phyloP scores from a whole-genome alignment of 1,284 basidiomycete genomes.

The Ganoderma boninense region DNA sequence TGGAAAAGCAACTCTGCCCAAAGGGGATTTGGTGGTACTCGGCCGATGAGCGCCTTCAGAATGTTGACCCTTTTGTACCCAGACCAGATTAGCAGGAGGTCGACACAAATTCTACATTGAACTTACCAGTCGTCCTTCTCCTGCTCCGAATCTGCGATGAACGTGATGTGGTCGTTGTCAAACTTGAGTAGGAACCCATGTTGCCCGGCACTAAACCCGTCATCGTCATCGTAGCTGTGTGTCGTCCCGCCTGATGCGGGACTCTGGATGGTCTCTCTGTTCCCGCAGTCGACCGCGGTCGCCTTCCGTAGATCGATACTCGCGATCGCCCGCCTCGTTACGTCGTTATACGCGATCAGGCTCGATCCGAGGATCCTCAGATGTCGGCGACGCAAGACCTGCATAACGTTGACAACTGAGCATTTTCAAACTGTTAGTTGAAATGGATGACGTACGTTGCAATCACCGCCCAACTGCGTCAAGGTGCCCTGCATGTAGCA shows the following conservation, averaged over 20 bases:
- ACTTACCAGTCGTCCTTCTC: constrained; percentile 89
- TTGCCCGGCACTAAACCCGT: constrained; percentile 75
- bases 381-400: constrained; percentile 69
- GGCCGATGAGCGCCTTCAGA: constrained; percentile 81
- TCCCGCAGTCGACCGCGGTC: constrained; percentile 78
- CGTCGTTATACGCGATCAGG: constrained; percentile 92
- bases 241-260: constrained; percentile 51
- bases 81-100: background rate
- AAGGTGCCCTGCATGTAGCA: constrained; percentile 93
- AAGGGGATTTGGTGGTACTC: constrained; percentile 87
- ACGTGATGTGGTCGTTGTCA: constrained; percentile 81
- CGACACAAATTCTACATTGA: background rate
- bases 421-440: background rate
- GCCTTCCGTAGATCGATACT: constrained; percentile 94
- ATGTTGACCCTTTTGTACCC: constrained; percentile 74
- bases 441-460: constrained; percentile 60
- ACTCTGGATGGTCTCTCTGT: constrained; percentile 58
- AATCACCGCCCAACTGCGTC: constrained; percentile 97
- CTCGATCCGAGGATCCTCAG: constrained; percentile 89
- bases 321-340: constrained; percentile 90
- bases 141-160: constrained; percentile 92
- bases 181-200: constrained; percentile 91
- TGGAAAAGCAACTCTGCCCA: constrained; percentile 93
- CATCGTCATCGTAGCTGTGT: constrained; percentile 64
- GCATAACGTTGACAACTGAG: constrained; percentile 60